Base-by-base conservation (phyloP, 2,329 filamentous ascomycete genomes). In the Beauveria medogensis region DNA sequence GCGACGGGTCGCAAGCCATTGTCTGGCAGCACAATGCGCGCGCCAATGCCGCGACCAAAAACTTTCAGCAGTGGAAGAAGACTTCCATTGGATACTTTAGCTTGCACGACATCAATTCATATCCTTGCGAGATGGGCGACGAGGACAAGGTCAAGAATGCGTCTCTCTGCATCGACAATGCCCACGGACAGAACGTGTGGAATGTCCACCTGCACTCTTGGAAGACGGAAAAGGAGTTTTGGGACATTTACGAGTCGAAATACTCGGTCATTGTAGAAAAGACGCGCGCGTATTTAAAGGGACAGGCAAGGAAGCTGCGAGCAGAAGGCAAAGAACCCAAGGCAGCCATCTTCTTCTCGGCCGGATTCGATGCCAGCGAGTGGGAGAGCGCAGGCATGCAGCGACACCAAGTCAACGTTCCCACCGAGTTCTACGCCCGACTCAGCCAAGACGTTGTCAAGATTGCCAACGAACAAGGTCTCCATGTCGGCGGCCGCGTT, bases 61-160 rank as follows among this genome's bases (percentile, higher is more conserved):
- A 90, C 69, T 85, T 87, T 1, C 81, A 88, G 1, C 78, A 81
- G 34, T 89, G 88, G 81, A 93, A 93, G 75, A 94, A 90, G 77
- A 87, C 88, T 0, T 87, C 89, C 0, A 94, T 97, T 67, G 94
- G 92, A 10, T 99, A 99, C 71, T 97, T 96, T 73, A 97, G 92
- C 72, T 73, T 99, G 48, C 94, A 99, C 72, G 94, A 99, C 70
- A 97, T 99, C 77, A 97, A 99, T 74, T 97, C 93, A 0, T 99
- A 95, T 69, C 94, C 95, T 0, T 99, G 94, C 71, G 94, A 99
- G 72, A 84, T 83, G 71, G 94, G 93, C n/a, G 93, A 97, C 64
- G 85, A 89, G 62, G 91, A 94, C 24, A 97, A 97, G 74, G 88
- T 97, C 56, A 91, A 89, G 70, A 96, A 93, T 67, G 94, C 95